Base-by-base conservation (phyloP, 805 yeast species). In the Kurtzmaniella cleridarum region DNA sequence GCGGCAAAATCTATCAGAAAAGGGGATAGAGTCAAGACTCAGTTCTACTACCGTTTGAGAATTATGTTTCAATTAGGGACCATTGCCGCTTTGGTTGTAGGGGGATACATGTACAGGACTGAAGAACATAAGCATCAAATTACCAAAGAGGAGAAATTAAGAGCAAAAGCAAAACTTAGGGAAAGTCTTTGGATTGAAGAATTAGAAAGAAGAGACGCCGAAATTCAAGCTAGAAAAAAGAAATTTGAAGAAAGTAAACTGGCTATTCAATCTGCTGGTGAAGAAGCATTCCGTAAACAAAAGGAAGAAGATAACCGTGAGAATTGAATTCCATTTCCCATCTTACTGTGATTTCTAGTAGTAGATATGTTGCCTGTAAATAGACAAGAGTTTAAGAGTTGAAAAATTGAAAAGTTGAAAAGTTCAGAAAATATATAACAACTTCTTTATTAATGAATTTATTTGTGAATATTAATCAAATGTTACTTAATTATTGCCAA, bases 101-200 rank as follows among this genome's bases (percentile, higher is more conserved):
- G 96, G 31, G 89, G 95, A 3, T 70, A 71, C 48, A 67, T 74
- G 42, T 86, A 76, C 58, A 89, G 86, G 44, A 54, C 63, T 27
- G 76, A 75, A 23, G 58, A 68, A 18, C 68, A 59, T 29, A 59
- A 53, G 32, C 69, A 71, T 37, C 69, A 66, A 47, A 66, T 70
- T 45, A 55, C 78, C 5, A 74, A 75, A 38, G 91, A 86, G 48
- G 91, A 84, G 26, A 56, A 69, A 46, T 68, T 85, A 49, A 66
- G 78, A 39, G 84, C 81, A 50, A 84, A 86, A 75, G 95, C 97
- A 31, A 83, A 83, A 59, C 64, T 78, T 55, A 81, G 97, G 69
- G 96, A 90, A 57, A 70, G 66, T 51, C 57, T 90, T 48, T 90
- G 97, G 97, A 83, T 89, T 44, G 87, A 84, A 55, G 95, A 84